Percentiles rank a stretch among this genome's conserved stretches.
phyloP scores from a whole-genome alignment of 345 rosid genomes.

The Heritiera fomes region DNA sequence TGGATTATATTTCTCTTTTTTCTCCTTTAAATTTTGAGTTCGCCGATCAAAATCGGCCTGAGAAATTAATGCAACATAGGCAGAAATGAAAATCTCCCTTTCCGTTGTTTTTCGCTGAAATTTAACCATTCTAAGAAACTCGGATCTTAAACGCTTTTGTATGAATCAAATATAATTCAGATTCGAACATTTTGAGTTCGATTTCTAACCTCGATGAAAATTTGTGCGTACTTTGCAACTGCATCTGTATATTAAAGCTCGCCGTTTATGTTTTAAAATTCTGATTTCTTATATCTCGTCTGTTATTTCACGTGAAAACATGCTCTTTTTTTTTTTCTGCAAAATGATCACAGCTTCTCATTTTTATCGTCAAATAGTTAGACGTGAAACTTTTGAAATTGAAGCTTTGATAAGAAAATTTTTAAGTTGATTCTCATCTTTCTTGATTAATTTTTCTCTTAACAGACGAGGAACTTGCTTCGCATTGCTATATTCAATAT shows the following conservation, averaged over 20 bases:
- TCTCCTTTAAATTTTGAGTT: neutral
- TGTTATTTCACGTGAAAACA: neutral
- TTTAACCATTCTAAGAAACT: neutral
- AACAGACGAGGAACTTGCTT: conserved; percentile 85
- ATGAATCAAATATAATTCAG: neutral
- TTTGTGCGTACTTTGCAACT: no score
- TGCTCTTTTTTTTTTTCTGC: neutral
- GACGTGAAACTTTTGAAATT: neutral
- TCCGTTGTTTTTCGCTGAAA: neutral
- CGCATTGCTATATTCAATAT: conserved; percentile 97
- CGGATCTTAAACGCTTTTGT: neutral
- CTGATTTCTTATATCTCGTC: neutral
- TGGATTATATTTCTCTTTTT: neutral
- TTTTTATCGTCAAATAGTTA: neutral
- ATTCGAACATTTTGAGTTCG: neutral
- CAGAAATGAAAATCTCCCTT: conserved; percentile 2
- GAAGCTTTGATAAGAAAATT: neutral
- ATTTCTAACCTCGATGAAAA: neutral
- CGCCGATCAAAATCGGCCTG: neutral
- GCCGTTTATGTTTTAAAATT: neutral
- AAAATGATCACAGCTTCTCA: neutral
- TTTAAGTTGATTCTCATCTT: conserved; percentile 15
- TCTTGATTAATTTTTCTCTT: conserved; percentile 8
- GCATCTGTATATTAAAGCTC: neutral
- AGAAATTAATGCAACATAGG: neutral